These are phyloP conservation scores for Senna tora DNA, from an alignment of 306 rosid genomes.

Conservation along the genomic window DNA sequence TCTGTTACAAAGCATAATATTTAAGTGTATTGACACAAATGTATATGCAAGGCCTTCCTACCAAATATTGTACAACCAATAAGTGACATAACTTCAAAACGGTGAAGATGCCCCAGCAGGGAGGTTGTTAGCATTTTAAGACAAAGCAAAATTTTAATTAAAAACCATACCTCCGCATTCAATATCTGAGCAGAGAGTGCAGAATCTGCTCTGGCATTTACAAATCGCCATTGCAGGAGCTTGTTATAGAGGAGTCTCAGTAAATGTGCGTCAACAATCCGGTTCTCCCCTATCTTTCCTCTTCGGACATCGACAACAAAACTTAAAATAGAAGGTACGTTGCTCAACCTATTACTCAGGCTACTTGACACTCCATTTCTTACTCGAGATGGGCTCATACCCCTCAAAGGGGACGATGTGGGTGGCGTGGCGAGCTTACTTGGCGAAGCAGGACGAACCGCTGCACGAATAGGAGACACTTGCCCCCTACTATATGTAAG, in stretches of 20 bases:
- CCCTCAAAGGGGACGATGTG: constrained; percentile 65
- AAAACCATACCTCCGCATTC: constrained; percentile 78
- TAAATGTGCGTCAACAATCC: constrained; percentile 64
- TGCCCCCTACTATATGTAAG: constrained; percentile 53
- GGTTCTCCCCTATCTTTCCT: constrained; percentile 72
- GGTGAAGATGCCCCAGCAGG: constrained; percentile 8
- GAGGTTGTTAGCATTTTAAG: background rate
- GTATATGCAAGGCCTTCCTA: constrained; percentile 8
- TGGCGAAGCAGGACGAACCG: constrained; percentile 72
- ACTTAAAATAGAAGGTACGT: constrained; percentile 66
- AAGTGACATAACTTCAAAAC: background rate
- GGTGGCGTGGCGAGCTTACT: constrained; percentile 51
- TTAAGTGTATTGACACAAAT: constrained; percentile 15
- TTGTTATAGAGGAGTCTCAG: constrained; percentile 82
- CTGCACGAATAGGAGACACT: constrained; percentile 64
- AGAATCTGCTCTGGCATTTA: constrained; percentile 74
- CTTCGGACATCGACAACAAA: constrained; percentile 67
- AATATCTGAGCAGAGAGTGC: constrained; percentile 62
- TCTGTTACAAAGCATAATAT: constrained; percentile 57
- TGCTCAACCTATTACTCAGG: constrained; percentile 47
- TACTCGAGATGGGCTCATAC: constrained; percentile 69
- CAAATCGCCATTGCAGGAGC: constrained; percentile 86
- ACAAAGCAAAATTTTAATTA: constrained; percentile 14
- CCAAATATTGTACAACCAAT: background rate
- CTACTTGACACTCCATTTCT: constrained; percentile 53